Conservation (phyloP, 2,329 filamentous ascomycete genomes). For the Aspergillus sp. region DNA sequence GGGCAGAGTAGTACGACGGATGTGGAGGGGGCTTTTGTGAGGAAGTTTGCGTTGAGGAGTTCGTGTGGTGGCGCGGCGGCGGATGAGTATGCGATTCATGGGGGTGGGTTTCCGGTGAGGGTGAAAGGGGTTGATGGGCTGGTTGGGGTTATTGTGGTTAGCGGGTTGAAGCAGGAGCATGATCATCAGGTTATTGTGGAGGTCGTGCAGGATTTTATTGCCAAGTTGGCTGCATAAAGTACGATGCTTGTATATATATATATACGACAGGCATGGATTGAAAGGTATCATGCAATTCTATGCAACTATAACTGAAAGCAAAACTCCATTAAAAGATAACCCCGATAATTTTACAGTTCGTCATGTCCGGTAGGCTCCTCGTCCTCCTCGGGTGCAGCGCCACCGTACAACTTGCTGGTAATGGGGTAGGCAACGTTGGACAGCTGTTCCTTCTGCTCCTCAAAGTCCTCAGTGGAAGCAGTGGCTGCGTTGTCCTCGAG, state of each 20-base stretch:
- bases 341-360: conserved; percentile 60
- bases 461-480: conserved; percentile 86
- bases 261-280: neutral
- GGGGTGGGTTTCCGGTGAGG: conserved; percentile 66
- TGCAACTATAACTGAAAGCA: conserved; percentile 18
- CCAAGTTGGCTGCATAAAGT: neutral
- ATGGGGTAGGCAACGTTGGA: conserved; percentile 96
- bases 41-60: conserved; percentile 56
- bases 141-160: conserved; percentile 68
- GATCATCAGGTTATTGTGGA: conserved; percentile 72
- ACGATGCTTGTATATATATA: neutral
- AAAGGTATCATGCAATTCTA: conserved; percentile 13
- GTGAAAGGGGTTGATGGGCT: conserved; percentile 69
- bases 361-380: conserved; percentile 66
- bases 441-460: conserved; percentile 99
- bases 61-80: conserved; percentile 41
- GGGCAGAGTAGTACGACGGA: conserved; percentile 28
- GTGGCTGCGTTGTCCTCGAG: conserved; percentile 87
- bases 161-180: conserved; percentile 67
- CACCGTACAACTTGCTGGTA: conserved; percentile 93
- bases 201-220: conserved; percentile 51
- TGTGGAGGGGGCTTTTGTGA: conserved; percentile 58
- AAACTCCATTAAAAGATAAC: conserved; percentile 30
- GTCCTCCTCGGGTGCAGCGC: conserved; percentile 59
- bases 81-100: conserved; percentile 67